These are phyloP conservation scores for Lepiota venenata DNA, from an alignment of 768 basidiomycete species.

Conservation along the genomic window DNA sequence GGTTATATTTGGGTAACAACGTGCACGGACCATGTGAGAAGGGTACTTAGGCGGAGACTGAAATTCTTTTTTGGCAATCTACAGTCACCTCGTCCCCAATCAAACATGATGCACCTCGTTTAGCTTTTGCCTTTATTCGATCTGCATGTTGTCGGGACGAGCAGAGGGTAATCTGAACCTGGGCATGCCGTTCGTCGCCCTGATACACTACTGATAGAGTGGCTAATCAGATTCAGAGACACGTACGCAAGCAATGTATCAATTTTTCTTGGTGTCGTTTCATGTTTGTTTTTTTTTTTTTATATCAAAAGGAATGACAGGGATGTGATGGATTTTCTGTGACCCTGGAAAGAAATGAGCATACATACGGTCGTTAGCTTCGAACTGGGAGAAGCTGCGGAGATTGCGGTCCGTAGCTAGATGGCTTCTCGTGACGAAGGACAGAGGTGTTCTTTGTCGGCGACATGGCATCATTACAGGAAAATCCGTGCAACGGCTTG, in stretches of 20 bases:
- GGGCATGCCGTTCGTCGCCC: slow-evolving; percentile 68
- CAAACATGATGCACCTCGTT: slow-evolving; percentile 1
- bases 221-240: slow-evolving; percentile 75
- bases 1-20: slow-evolving; percentile 18
- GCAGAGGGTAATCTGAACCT: slow-evolving; percentile 47
- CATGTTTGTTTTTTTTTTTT: neutral
- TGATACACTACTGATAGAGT: slow-evolving; percentile 40
- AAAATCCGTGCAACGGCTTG: neutral
- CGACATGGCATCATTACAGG: neutral
- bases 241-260: slow-evolving; percentile 16
- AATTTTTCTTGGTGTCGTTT: neutral
- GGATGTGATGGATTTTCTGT: neutral
- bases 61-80: slow-evolving; percentile 9
- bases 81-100: slow-evolving; percentile 14
- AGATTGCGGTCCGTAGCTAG: slow-evolving; percentile 8
- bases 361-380: slow-evolving; percentile 12
- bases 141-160: slow-evolving; percentile 17
- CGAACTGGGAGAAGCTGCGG: slow-evolving; percentile 1
- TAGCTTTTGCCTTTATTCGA: neutral
- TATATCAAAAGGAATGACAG: neutral
- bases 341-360: slow-evolving; percentile 9
- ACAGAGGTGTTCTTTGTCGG: neutral
- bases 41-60: slow-evolving; percentile 20
- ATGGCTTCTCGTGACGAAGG: slow-evolving; percentile 1
- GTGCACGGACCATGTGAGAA: slow-evolving; percentile 51